phyloP scores from a whole-genome alignment of 805 yeast species.

The Candida oleophila region DNA sequence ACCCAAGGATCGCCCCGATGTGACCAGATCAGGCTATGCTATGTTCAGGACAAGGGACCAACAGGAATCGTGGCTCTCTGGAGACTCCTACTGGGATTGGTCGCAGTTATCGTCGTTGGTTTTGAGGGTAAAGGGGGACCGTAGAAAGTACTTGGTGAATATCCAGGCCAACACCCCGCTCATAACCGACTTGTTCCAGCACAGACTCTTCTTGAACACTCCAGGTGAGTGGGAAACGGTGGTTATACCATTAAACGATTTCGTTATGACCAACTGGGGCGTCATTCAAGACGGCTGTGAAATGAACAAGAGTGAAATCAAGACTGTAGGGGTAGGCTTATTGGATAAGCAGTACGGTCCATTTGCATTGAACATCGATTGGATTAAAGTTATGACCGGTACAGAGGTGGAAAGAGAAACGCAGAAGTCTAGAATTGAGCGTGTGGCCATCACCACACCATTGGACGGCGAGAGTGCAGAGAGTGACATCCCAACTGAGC shows the following conservation, averaged over 20 bases:
- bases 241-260: constrained; percentile 71
- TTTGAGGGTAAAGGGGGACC: constrained; percentile 69
- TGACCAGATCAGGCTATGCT: constrained; percentile 70
- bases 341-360: constrained; percentile 80
- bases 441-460: constrained; percentile 13
- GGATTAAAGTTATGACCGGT: constrained; percentile 68
- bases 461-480: constrained; percentile 11
- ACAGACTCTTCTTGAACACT: constrained; percentile 65
- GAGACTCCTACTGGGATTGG: constrained; percentile 66
- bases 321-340: constrained; percentile 75
- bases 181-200: constrained; percentile 79
- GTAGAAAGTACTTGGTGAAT: constrained; percentile 73
- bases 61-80: constrained; percentile 50
- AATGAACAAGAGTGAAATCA: constrained; percentile 62
- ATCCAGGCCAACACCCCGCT: constrained; percentile 79
- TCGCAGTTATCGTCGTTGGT: constrained; percentile 59
- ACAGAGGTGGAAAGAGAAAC: constrained; percentile 45
- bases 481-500: constrained; percentile 9
- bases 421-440: constrained; percentile 30
- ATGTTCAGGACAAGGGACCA: constrained; percentile 80
- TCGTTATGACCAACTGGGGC: constrained; percentile 85
- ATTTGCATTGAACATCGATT: constrained; percentile 64
- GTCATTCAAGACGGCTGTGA: constrained; percentile 47
- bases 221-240: constrained; percentile 86
- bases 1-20: constrained; percentile 61